Evolutionary conservation across 1,284 basidiomycete species (phyloP).

Genomic region (Ustilago esculenta): DNA sequence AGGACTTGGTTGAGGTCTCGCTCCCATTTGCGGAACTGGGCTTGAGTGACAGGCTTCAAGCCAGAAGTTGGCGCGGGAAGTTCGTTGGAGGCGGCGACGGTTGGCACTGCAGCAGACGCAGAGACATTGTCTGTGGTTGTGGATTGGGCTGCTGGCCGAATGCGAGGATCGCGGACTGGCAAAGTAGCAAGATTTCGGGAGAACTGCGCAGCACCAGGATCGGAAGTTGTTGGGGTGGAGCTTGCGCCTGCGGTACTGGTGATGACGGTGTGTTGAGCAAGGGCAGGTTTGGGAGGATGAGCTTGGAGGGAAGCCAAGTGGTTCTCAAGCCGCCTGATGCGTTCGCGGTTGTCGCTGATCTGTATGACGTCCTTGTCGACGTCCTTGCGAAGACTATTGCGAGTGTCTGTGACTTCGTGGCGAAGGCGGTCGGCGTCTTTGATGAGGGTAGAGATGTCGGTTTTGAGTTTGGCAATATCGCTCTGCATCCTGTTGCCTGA

Average conservation of each 20-base stretch:
- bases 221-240: slow-evolving; percentile 18
- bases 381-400: slow-evolving; percentile 10
- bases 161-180: slow-evolving; percentile 7
- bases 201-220: neutral
- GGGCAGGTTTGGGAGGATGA: neutral
- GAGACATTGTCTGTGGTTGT: neutral
- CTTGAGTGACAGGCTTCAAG: slow-evolving; percentile 9
- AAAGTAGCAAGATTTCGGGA: neutral
- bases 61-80: neutral
- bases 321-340: slow-evolving; percentile 12
- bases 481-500: slow-evolving; percentile 8
- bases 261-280: neutral
- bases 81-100: neutral
- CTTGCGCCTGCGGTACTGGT: neutral
- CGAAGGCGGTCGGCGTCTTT: slow-evolving; percentile 15
- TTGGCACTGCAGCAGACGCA: neutral
- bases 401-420: neutral
- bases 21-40: slow-evolving; percentile 24
- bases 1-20: slow-evolving; percentile 10
- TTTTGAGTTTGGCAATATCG: slow-evolving; percentile 11
- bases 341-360: slow-evolving; percentile 11
- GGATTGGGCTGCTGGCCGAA: slow-evolving; percentile 5
- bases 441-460: slow-evolving; percentile 4
- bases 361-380: slow-evolving; percentile 32
- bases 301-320: neutral